A percentile compares a stretch with the other conserved stretches of the same genome.
phyloP scores from a whole-genome alignment of 1,284 basidiomycete species.

The Cerioporus squamosus region DNA sequence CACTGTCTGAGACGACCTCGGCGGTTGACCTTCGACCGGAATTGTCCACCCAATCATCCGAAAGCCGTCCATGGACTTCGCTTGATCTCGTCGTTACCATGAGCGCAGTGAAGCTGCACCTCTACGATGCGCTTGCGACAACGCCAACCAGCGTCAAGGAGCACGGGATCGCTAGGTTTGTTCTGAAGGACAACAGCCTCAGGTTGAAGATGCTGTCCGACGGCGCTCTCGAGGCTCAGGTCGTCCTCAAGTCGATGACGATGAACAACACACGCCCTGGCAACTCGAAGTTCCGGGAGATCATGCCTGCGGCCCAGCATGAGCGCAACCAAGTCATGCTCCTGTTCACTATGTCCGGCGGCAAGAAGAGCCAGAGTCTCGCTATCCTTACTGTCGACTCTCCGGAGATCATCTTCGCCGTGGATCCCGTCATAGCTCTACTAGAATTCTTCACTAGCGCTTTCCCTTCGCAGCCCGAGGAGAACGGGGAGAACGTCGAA shows the following conservation, averaged over 20 bases:
- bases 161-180: constrained; percentile 87
- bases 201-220: constrained; percentile 87
- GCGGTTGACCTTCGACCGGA: constrained; percentile 64
- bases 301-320: constrained; percentile 91
- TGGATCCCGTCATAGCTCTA: constrained; percentile 91
- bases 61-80: constrained; percentile 56
- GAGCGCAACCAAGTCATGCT: constrained; percentile 96
- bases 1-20: background rate
- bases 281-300: constrained; percentile 89
- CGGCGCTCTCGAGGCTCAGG: constrained; percentile 85
- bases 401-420: constrained; percentile 91
- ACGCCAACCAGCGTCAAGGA: constrained; percentile 68
- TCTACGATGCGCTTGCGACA: constrained; percentile 81
- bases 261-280: constrained; percentile 89
- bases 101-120: constrained; percentile 82
- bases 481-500: constrained; percentile 16
- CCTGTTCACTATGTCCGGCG: constrained; percentile 81
- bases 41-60: constrained; percentile 38
- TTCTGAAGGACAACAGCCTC: constrained; percentile 80
- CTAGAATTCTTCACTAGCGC: constrained; percentile 85
- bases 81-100: constrained; percentile 83
- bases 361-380: constrained; percentile 60
- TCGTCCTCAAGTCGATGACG: constrained; percentile 89
- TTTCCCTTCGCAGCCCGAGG: constrained; percentile 41
- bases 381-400: constrained; percentile 92